Evolutionary conservation across 768 basidiomycete species (phyloP), one percentile per base, ranked within the genome.

Genomic region (Tricholoma terreum): DNA sequence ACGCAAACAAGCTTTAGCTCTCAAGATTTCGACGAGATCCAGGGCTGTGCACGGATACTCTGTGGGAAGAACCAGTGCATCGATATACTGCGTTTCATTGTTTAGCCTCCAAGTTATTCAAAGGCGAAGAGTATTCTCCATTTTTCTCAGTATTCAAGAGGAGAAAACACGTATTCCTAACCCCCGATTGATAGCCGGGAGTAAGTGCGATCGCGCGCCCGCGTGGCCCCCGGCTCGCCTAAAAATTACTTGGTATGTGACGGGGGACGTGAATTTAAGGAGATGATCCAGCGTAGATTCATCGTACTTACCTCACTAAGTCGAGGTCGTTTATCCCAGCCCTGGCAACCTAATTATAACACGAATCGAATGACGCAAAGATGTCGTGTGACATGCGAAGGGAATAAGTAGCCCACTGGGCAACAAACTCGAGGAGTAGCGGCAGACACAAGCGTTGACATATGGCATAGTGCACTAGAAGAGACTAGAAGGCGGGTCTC

Each of bases 11-110:
- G 24, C 59, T 62, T 27, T 48, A 30, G 14, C n/a, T 48, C 27
- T 65, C 63, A 55, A 59, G 38, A 53, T 56, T 57, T 58, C 22
- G 27, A 22, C 43, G 48, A 54, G 56, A 53, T 55, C 46, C 46
- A 46, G 27, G 14, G 45, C 24, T 5, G 24, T 27, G 34, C 24
- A 27, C 8, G 34, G 34, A 49, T 24, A 7, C 21, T 22, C n/a
- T 48, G n/a, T n/a, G n/a, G 1, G 9, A 30, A 24, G 15, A 27
- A 48, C n/a, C 15, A 27, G 6, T 48, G 24, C 12, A 24, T 46
- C 24, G 15, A 19, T 14, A 46, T 12, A 43, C 12, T 21, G 11
- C n/a, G 7, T 40, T 17, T 19, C 3, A 8, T 22, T 43, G 4
- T 43, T 17, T 43, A 22, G 19, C 42, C 21, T 11, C 9, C 4